Percentiles rank a stretch among this genome's conserved stretches.
Conservation (phyloP, 495 filamentous ascomycete genomes). For the Lichenothelia convexa region DNA sequence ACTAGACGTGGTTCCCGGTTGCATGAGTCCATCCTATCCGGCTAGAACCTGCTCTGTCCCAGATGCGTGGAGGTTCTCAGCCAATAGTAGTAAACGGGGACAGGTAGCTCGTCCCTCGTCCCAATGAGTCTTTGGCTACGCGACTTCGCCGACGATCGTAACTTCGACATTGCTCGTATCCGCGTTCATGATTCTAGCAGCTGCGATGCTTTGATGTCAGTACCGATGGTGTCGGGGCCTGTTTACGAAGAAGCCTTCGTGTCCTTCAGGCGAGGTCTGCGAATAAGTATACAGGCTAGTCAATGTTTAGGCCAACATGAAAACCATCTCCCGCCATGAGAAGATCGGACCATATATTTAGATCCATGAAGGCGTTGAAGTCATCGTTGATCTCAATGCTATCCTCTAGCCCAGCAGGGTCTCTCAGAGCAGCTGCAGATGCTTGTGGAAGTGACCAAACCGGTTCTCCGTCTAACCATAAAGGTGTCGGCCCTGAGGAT, state of each 20-base stretch:
- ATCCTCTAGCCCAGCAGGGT: not conserved
- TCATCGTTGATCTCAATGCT: not conserved
- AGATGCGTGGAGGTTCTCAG: too few relatives aligned
- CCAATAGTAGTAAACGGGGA: too few relatives aligned
- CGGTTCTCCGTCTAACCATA: not conserved
- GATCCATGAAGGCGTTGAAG: not conserved
- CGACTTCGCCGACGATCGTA: not conserved
- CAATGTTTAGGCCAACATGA: not conserved
- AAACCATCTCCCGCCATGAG: not conserved
- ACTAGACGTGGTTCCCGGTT: too few relatives aligned
- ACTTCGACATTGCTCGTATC: not conserved
- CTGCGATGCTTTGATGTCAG: too few relatives aligned
- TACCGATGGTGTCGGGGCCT: not conserved
- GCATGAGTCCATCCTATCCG: too few relatives aligned
- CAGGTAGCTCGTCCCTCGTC: too few relatives aligned
- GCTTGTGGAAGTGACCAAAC: not conserved
- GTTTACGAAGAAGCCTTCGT: not conserved
- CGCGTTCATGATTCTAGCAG: not conserved
- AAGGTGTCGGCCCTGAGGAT: not conserved
- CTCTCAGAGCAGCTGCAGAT: not conserved
- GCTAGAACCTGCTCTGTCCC: too few relatives aligned
- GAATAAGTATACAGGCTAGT: not conserved
- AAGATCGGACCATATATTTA: not conserved
- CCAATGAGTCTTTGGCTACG: too few relatives aligned
- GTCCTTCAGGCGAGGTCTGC: not conserved